phyloP scores from a whole-genome alignment of 179 eudicot genomes.

The Spinacia oleracea region DNA sequence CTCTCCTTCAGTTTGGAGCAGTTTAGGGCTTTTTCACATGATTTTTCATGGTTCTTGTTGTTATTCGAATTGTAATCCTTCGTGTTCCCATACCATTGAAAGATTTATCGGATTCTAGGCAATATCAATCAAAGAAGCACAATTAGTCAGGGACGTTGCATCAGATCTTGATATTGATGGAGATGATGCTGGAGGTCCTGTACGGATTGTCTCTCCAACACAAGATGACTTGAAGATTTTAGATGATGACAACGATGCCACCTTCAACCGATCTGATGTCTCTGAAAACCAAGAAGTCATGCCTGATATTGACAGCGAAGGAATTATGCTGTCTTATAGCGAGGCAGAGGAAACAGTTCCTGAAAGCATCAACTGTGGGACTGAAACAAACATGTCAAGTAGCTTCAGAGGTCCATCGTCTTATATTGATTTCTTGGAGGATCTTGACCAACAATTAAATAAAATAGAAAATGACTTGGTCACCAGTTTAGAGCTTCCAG shows the following conservation, averaged over 20 bases:
- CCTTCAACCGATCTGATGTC: constrained; percentile 13
- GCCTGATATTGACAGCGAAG: constrained; percentile 20
- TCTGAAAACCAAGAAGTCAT: constrained; percentile 28
- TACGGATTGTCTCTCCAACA: constrained; percentile 64
- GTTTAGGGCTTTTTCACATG: background rate
- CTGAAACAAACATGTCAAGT: constrained; percentile 22
- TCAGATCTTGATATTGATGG: constrained; percentile 50
- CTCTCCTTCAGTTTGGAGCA: background rate
- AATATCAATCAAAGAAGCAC: constrained; percentile 76
- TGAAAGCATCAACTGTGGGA: constrained; percentile 20
- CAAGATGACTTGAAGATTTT: constrained; percentile 31
- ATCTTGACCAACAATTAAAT: constrained; percentile 51
- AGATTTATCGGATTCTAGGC: constrained; percentile 49
- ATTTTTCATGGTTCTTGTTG: background rate
- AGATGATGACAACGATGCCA: constrained; percentile 24
- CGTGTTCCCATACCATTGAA: constrained; percentile 1
- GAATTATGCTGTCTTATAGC: constrained; percentile 5
- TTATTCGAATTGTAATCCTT: background rate
- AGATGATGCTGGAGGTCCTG: constrained; percentile 37
- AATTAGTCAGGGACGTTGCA: constrained; percentile 54
- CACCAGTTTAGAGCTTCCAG: constrained; percentile 43
- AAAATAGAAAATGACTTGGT: constrained; percentile 57
- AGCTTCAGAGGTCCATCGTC: constrained; percentile 44
- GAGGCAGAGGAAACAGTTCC: constrained; percentile 15
- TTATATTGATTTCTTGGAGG: constrained; percentile 51